These are phyloP conservation scores for Didymella segeticola DNA, from an alignment of 2,329 filamentous ascomycete genomes.

Conservation along the genomic window DNA sequence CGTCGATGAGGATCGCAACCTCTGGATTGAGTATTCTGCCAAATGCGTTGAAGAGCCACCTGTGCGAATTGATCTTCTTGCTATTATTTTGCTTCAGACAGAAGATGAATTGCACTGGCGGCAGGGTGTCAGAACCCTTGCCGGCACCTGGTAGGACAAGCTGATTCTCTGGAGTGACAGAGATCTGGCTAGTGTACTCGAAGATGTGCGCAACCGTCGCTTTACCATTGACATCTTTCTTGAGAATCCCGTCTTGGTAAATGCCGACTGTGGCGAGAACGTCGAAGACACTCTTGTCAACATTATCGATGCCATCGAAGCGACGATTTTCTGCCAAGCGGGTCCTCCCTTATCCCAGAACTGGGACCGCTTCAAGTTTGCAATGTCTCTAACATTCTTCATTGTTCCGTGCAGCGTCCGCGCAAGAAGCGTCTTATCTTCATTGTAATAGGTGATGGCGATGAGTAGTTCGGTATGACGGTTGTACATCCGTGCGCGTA, in stretches of 20 bases:
- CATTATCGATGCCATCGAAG: conserved; percentile 97
- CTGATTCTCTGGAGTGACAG: conserved; percentile 96
- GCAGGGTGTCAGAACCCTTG: conserved; percentile 84
- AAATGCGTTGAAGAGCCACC: conserved; percentile 98
- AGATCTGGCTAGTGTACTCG: conserved; percentile 97
- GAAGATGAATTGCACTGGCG: conserved; percentile 99
- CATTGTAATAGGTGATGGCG: conserved; percentile 99
- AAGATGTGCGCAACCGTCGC: conserved; percentile 97
- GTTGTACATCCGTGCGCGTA: conserved; percentile 98
- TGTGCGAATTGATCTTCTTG: conserved; percentile 99
- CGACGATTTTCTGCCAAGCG: conserved; percentile 99
- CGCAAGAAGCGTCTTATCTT: conserved; percentile 91
- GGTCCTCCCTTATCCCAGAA: conserved; percentile 99
- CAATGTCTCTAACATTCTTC: conserved; percentile 98
- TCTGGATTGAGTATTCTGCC: conserved; percentile 96
- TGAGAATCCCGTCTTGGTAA: conserved; percentile 98
- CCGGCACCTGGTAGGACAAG: conserved; percentile 92
- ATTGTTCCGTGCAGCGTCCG: conserved; percentile 96
- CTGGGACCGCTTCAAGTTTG: conserved; percentile 97
- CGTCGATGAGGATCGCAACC: conserved; percentile 93
- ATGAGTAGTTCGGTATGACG: conserved; percentile 96
- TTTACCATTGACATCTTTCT: conserved; percentile 96
- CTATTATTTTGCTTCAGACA: conserved; percentile 98
- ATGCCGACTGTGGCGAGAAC: conserved; percentile 92
- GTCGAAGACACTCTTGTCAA: conserved; percentile 93